These are phyloP conservation scores for Senna tora DNA, from an alignment of 306 rosid species.

Conservation along the genomic window DNA sequence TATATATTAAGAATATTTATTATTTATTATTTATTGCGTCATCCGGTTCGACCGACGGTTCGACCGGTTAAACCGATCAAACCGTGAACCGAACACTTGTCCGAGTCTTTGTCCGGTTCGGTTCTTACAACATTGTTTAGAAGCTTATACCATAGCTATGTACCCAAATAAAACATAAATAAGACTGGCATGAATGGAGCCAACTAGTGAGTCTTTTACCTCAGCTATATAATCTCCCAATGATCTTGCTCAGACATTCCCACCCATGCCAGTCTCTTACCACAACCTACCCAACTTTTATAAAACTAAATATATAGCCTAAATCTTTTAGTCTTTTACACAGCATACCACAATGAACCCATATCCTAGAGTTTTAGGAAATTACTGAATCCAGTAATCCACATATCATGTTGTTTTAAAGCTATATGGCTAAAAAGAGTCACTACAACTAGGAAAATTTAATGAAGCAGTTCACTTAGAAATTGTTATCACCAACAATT, in stretches of 20 bases:
- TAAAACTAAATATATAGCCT: neutral
- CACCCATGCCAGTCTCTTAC: neutral
- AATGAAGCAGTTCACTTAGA: neutral
- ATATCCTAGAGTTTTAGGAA: neutral
- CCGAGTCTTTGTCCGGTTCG: too few relatives aligned
- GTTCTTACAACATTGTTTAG: too few relatives aligned
- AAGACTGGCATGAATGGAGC: neutral
- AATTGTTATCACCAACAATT: neutral
- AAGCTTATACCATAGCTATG: neutral
- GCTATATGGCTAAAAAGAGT: neutral
- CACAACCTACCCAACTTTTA: neutral
- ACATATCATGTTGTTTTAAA: too few relatives aligned
- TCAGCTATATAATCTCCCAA: neutral
- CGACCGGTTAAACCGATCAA: too few relatives aligned
- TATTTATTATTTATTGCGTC: too few relatives aligned
- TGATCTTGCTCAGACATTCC: neutral
- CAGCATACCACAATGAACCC: neutral
- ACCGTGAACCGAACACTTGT: too few relatives aligned
- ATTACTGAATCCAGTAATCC: neutral
- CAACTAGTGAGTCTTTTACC: neutral
- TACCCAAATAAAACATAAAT: neutral
- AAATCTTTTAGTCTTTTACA: too few relatives aligned
- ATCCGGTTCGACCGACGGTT: too few relatives aligned
- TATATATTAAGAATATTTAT: too few relatives aligned
- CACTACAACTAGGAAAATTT: neutral